Conservation (phyloP, 2,329 filamentous ascomycete genomes). For the Xylariaceae sp. region DNA sequence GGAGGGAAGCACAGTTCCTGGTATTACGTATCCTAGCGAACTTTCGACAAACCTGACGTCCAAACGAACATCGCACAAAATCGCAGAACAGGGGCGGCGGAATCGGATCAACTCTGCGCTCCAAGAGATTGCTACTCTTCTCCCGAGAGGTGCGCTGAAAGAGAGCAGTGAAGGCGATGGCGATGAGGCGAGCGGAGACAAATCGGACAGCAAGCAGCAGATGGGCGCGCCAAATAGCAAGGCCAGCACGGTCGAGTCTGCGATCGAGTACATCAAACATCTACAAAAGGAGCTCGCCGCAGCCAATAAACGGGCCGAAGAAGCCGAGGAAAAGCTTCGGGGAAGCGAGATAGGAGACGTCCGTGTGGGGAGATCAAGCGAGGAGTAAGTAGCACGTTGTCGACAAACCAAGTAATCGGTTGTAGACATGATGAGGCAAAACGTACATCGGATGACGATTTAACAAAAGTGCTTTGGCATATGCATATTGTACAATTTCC, state of each 20-base stretch:
- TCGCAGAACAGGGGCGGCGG: conserved; percentile 90
- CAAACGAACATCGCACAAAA: conserved; percentile 95
- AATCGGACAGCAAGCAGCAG: conserved; percentile 38
- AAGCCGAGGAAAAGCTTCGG: conserved; percentile 58
- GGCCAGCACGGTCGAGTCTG: conserved; percentile 94
- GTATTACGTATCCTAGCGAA: conserved; percentile 83
- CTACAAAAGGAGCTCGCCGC: conserved; percentile 68
- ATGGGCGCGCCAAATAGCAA: conserved; percentile 71
- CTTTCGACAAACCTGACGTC: conserved; percentile 91
- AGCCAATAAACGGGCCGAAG: conserved; percentile 57
- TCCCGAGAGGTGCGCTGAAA: conserved; percentile 56
- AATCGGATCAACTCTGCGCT: conserved; percentile 94
- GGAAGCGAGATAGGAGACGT: conserved; percentile 15
- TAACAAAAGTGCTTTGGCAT: conserved; percentile 7
- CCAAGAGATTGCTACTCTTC: conserved; percentile 79
- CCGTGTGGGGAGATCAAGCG: too few species aligned
- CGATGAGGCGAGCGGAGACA: conserved; percentile 39
- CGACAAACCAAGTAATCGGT: not conserved
- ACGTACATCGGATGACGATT: not conserved
- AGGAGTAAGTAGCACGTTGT: not conserved
- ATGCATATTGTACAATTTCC: not conserved
- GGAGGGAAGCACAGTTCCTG: conserved; percentile 85
- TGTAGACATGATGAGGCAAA: not conserved
- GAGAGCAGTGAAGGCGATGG: conserved; percentile 42
- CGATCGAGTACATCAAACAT: conserved; percentile 89